Evolutionary conservation across 495 filamentous ascomycete species (phyloP), one percentile per base, ranked within the genome.

Genomic region (Cercophora sp.): DNA sequence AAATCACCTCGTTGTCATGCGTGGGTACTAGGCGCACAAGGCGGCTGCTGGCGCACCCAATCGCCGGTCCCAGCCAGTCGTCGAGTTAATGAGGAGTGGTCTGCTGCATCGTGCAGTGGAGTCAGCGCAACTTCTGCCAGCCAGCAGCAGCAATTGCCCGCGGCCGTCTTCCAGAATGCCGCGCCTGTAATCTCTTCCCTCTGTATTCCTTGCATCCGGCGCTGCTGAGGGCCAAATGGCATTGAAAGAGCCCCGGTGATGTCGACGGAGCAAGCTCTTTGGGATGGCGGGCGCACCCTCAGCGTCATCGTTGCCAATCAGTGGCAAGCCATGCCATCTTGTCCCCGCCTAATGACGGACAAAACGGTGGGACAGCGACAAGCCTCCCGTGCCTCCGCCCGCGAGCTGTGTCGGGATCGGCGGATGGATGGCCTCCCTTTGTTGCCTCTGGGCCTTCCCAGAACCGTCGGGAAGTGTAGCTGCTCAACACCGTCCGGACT

Each of bases 21-120:
- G 49, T 39, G 25, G 45, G 24, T 48, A 19, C 37, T 49, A 35
- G 49, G 55, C 55, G 59, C 54, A 63, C 53, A 62, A 52, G 60
- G 57, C 60, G 63, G 60, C 57, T 61, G 48, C 54, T 63, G 50
- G 54, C 25, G 46, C 60, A 60, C 47, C 51, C 57, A 61, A 66
- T 63, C 52, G 35, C 22, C 37, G 47, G 18, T 49, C 46, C 11
- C 19, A 45, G 55, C 47, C 55, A 49, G 51, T 54, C 56, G 52
- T 56, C 55, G 50, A 50, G 36, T 22, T 15, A 40, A 32, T 52
- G 48, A 49, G 54, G 54, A 48, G 22, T 40, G 41, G 39, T 31
- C 44, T 19, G 50, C 31, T 48, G 47, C 43, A 51, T 40, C 43
- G 41, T 32, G 41, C 36, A 52, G 51, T 48, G 50, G 49, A 52